Evolutionary conservation across 148 eudicot species (phyloP).

Genomic region (Rhododendron ovatum): DNA sequence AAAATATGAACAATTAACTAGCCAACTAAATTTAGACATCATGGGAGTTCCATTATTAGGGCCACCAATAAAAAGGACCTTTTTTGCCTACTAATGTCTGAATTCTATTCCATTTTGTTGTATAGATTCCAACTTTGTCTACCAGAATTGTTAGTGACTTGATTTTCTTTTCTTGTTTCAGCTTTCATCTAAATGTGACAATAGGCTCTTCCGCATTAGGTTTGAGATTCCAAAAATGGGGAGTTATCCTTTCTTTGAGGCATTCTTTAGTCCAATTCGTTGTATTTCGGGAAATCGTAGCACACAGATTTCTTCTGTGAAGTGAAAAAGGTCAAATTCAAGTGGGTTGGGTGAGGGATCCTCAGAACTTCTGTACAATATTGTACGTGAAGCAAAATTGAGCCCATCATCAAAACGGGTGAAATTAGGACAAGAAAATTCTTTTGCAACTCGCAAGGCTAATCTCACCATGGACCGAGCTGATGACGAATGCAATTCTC

Average conservation of each 20-base stretch:
- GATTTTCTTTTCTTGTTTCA: constrained; percentile 30
- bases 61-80: neutral
- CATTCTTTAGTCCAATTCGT: constrained; percentile 58
- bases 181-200: constrained; percentile 77
- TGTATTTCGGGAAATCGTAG: constrained; percentile 55
- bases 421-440: constrained; percentile 54
- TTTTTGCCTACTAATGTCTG: neutral
- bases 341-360: constrained; percentile 43
- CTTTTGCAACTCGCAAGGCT: constrained; percentile 24
- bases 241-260: constrained; percentile 52
- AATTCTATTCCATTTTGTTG: neutral
- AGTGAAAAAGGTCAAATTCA: constrained; percentile 56
- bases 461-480: constrained; percentile 30
- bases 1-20: neutral
- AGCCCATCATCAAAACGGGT: constrained; percentile 70
- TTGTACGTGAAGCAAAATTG: constrained; percentile 58
- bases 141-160: constrained; percentile 5
- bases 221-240: constrained; percentile 44
- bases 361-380: constrained; percentile 38
- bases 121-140: neutral
- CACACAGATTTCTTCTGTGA: constrained; percentile 33
- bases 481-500: constrained; percentile 43
- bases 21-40: neutral
- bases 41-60: neutral
- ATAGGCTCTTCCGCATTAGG: constrained; percentile 67